Percentiles rank a stretch among this genome's conserved stretches.
Evolutionary conservation across 805 yeast genomes (phyloP).

Genomic region (Millerozyma acaciae): DNA sequence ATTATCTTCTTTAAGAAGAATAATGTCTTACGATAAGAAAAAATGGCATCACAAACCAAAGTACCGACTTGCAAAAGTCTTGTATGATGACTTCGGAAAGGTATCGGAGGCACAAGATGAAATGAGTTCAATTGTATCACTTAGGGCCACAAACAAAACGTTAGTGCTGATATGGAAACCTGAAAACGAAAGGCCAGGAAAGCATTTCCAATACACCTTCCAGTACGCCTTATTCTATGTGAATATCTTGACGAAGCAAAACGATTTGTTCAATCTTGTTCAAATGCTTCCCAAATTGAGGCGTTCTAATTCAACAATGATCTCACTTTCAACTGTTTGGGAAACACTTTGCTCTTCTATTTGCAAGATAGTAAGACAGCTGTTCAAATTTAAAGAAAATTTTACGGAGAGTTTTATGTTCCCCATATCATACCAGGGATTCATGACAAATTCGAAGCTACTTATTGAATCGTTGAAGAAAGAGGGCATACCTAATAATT

Average conservation of each 20-base stretch:
- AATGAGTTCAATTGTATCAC: conserved; percentile 57
- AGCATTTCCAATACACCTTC: conserved; percentile 75
- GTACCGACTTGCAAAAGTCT: conserved; percentile 64
- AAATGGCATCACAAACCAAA: conserved; percentile 91
- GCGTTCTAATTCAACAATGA: conserved; percentile 72
- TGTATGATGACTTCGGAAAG: conserved; percentile 52
- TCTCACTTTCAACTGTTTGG: conserved; percentile 62
- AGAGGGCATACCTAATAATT: conserved; percentile 33
- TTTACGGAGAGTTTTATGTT: conserved; percentile 53
- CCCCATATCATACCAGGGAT: conserved; percentile 40
- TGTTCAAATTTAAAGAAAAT: conserved; percentile 38
- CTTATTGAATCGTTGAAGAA: conserved; percentile 22
- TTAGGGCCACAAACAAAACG: conserved; percentile 65
- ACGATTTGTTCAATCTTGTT: conserved; percentile 58
- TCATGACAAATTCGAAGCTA: conserved; percentile 35
- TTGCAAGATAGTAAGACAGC: conserved; percentile 48
- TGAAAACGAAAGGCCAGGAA: conserved; percentile 86
- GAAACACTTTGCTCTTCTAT: conserved; percentile 52
- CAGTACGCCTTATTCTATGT: conserved; percentile 66
- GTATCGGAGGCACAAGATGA: conserved; percentile 55
- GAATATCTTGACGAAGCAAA: conserved; percentile 46
- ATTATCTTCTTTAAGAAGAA: conserved; percentile 42
- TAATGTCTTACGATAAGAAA: conserved; percentile 64
- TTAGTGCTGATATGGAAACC: conserved; percentile 92
- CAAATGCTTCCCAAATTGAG: conserved; percentile 70